Evolutionary conservation across 768 basidiomycete genomes (phyloP).

Genomic region (Ramaria sp.): DNA sequence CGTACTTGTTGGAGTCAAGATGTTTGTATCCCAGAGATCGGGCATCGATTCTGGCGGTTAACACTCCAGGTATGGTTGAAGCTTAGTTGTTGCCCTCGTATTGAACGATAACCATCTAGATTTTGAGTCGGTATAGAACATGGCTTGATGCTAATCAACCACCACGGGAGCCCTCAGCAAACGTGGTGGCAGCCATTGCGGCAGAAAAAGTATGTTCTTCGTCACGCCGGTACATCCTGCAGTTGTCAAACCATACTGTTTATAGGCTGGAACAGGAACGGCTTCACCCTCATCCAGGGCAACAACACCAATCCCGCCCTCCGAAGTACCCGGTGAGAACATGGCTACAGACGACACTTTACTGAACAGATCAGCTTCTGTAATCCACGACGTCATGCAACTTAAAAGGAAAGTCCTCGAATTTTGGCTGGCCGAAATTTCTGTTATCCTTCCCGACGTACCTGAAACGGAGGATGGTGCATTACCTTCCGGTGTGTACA

Average conservation of each 20-base stretch:
- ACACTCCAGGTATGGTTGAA: constrained; percentile 61
- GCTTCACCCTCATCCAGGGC: constrained; percentile 31
- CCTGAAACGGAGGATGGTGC: not conserved
- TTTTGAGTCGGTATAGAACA: constrained; percentile 65
- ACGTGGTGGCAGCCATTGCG: constrained; percentile 22
- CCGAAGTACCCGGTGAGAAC: constrained; percentile 44
- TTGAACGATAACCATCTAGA: constrained; percentile 29
- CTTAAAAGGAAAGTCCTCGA: constrained; percentile 41
- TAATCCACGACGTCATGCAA: constrained; percentile 55
- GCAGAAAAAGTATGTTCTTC: constrained; percentile 23
- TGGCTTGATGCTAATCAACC: constrained; percentile 62
- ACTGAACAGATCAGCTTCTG: constrained; percentile 54
- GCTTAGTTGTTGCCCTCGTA: not conserved
- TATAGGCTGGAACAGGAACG: constrained; percentile 9
- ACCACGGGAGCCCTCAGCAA: constrained; percentile 28
- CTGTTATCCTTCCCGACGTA: constrained; percentile 30
- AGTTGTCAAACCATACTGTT: not conserved
- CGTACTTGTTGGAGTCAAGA: constrained; percentile 79
- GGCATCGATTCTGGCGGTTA: constrained; percentile 82
- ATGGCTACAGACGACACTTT: constrained; percentile 51
- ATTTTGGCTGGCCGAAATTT: constrained; percentile 63
- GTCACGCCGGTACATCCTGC: not conserved
- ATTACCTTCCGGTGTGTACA: not conserved
- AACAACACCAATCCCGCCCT: constrained; percentile 38
- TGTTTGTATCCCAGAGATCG: constrained; percentile 74